phyloP scores from a whole-genome alignment of 345 rosid genomes.

The Gossypium arboreum region DNA sequence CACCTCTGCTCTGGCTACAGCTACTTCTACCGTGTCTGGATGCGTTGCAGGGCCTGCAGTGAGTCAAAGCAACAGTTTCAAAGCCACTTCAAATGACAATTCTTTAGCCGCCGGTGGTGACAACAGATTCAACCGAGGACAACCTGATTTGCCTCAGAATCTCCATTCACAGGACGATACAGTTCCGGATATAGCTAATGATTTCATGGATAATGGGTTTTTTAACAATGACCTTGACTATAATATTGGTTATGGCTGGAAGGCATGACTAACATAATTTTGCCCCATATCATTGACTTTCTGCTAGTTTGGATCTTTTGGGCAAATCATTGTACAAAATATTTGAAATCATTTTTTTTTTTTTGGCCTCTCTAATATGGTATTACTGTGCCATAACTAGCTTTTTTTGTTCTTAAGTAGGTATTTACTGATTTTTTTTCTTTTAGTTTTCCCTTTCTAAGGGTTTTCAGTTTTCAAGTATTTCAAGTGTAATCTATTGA shows the following conservation, averaged over 20 bases:
- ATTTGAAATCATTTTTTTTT: conserved; percentile 21
- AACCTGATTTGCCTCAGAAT: conserved; percentile 43
- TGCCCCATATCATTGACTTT: conserved; percentile 18
- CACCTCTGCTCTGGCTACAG: conserved; percentile 29
- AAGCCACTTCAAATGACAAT: conserved; percentile 56
- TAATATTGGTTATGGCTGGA: conserved; percentile 62
- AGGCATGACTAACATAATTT: conserved; percentile 42
- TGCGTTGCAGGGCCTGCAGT: conserved; percentile 37
- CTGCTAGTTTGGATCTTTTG: conserved; percentile 17
- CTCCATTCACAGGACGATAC: conserved; percentile 54
- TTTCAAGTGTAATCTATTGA: conserved; percentile 58
- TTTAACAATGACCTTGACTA: conserved; percentile 73
- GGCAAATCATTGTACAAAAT: conserved; percentile 38
- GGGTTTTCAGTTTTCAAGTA: conserved; percentile 21
- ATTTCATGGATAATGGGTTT: conserved; percentile 54
- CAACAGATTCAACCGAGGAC: conserved; percentile 42
- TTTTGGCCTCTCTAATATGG: conserved; percentile 25
- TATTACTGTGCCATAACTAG: conserved; percentile 36
- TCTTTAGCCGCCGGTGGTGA: conserved; percentile 48
- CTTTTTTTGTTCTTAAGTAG: conserved; percentile 26
- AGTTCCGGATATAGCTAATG: conserved; percentile 58
- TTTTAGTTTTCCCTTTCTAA: background rate
- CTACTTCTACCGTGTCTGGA: conserved; percentile 40
- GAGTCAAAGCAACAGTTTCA: conserved; percentile 61
- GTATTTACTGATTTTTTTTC: conserved; percentile 19